These are phyloP conservation scores for Aspergillus sp. DNA, from an alignment of 2,329 filamentous ascomycete genomes.

Conservation along the genomic window DNA sequence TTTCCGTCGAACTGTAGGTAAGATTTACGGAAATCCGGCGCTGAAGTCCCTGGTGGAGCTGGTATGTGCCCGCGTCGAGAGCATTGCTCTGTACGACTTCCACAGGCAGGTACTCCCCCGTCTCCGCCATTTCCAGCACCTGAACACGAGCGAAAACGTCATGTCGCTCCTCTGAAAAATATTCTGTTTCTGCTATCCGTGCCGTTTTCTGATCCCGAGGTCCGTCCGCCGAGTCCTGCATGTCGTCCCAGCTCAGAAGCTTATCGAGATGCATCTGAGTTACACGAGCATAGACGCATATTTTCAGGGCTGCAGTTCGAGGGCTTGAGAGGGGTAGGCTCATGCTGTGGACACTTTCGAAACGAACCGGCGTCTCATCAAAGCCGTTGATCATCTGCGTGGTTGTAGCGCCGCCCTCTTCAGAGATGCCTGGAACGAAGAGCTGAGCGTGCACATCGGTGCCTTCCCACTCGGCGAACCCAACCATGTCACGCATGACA, in stretches of 20 bases:
- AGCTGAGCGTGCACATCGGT: slow-evolving; percentile 95
- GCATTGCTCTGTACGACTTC: slow-evolving; percentile 87
- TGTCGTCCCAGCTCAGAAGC: slow-evolving; percentile 97
- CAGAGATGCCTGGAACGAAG: slow-evolving; percentile 89
- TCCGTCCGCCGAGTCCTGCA: slow-evolving; percentile 73
- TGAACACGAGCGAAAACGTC: slow-evolving; percentile 88
- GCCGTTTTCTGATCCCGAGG: slow-evolving; percentile 65
- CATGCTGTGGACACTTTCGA: slow-evolving; percentile 99
- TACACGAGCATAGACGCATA: slow-evolving; percentile 89
- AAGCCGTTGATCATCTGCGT: slow-evolving; percentile 94
- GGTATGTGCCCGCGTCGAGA: slow-evolving; percentile 86
- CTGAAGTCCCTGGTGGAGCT: slow-evolving; percentile 93
- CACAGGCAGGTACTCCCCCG: slow-evolving; percentile 86
- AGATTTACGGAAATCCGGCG: slow-evolving; percentile 83
- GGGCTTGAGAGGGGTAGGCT: slow-evolving; percentile 82
- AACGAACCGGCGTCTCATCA: slow-evolving; percentile 87
- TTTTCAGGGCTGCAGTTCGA: slow-evolving; percentile 74
- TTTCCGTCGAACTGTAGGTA: slow-evolving; percentile 88
- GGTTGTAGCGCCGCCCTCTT: slow-evolving; percentile 88
- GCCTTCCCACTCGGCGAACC: slow-evolving; percentile 93
- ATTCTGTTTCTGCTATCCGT: slow-evolving; percentile 87
- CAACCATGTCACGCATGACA: slow-evolving; percentile 93
- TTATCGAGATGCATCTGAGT: slow-evolving; percentile 96
- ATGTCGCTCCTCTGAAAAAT: slow-evolving; percentile 89
- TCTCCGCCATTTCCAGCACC: slow-evolving; percentile 88